Conservation (phyloP, 1,284 basidiomycete genomes). For the Pascua guehoae region DNA sequence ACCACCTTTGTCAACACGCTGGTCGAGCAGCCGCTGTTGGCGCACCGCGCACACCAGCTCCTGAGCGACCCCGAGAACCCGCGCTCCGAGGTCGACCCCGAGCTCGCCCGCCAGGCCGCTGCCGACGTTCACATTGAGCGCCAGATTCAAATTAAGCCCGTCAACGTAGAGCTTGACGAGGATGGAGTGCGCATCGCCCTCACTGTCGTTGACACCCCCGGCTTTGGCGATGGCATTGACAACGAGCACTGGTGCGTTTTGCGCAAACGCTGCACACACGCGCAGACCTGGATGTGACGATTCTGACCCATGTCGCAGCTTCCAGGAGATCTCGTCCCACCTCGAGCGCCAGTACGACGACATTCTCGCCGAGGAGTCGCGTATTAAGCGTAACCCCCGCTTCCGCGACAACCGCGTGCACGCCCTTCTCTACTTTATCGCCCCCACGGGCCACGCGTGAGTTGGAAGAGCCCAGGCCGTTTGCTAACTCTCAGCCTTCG, state of each 20-base stretch:
- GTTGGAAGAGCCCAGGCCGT: conserved; percentile 25
- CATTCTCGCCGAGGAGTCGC: conserved; percentile 95
- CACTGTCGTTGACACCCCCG: conserved; percentile 97
- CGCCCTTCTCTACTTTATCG: conserved; percentile 96
- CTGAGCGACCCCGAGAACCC: conserved; percentile 54
- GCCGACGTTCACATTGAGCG: conserved; percentile 91
- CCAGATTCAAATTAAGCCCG: conserved; percentile 92
- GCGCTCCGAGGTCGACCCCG: conserved; percentile 77
- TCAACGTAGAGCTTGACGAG: conserved; percentile 95
- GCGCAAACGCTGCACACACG: not conserved
- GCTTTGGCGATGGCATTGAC: conserved; percentile 98
- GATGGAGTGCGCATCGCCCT: conserved; percentile 97
- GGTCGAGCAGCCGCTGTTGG: conserved; percentile 84
- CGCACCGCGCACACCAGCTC: conserved; percentile 49
- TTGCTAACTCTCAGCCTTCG: conserved; percentile 61
- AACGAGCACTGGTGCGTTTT: conserved; percentile 88
- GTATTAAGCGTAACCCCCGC: conserved; percentile 99
- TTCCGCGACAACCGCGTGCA: conserved; percentile 98
- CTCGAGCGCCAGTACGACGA: conserved; percentile 99
- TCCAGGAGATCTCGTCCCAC: conserved; percentile 93
- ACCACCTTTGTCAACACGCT: conserved; percentile 98
- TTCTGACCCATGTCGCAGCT: conserved; percentile 54
- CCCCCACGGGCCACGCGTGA: conserved; percentile 76
- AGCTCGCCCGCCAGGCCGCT: conserved; percentile 37
- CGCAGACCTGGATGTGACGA: not conserved